These are phyloP conservation scores for Fragilaria radians DNA, from an alignment of 108 stramenopile genomes.

Conservation along the genomic window DNA sequence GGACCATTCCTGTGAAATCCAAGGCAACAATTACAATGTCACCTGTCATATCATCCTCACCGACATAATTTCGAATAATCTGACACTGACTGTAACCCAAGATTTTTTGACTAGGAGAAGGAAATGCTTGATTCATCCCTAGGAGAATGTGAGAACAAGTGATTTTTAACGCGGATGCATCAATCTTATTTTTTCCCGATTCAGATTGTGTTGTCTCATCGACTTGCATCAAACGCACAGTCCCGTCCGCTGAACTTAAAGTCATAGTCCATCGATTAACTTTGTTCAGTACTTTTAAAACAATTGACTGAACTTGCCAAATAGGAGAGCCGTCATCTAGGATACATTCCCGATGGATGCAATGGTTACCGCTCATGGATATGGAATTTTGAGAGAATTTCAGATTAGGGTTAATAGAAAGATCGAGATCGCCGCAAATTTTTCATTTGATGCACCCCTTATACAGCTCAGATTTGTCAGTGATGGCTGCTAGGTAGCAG, in stretches of 20 bases:
- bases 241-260: slow-evolving; percentile 29
- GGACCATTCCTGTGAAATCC: slow-evolving; percentile 24
- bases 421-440: no score
- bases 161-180: slow-evolving; percentile 26
- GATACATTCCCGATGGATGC: slow-evolving; percentile 29
- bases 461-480: no score
- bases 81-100: slow-evolving; percentile 25
- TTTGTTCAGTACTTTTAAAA: not conserved
- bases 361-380: slow-evolving; percentile 44
- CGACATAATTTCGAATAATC: slow-evolving; percentile 34
- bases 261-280: slow-evolving; percentile 13
- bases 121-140: slow-evolving; percentile 1
- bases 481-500: no score
- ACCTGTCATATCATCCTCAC: slow-evolving; percentile 37
- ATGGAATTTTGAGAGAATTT: no score
- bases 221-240: slow-evolving; percentile 18
- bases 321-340: slow-evolving; percentile 11
- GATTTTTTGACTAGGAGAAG: not conserved
- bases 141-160: slow-evolving; percentile 16
- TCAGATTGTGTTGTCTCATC: slow-evolving; percentile 15
- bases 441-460: no score
- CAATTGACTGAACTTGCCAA: slow-evolving; percentile 19
- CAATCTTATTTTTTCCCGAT: slow-evolving; percentile 18
- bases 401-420: no score
- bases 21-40: slow-evolving; percentile 26